Evolutionary conservation across 352 stramenopile species (phyloP), one percentile per base, ranked within the genome.

Genomic region (Pythium brachiatum): DNA sequence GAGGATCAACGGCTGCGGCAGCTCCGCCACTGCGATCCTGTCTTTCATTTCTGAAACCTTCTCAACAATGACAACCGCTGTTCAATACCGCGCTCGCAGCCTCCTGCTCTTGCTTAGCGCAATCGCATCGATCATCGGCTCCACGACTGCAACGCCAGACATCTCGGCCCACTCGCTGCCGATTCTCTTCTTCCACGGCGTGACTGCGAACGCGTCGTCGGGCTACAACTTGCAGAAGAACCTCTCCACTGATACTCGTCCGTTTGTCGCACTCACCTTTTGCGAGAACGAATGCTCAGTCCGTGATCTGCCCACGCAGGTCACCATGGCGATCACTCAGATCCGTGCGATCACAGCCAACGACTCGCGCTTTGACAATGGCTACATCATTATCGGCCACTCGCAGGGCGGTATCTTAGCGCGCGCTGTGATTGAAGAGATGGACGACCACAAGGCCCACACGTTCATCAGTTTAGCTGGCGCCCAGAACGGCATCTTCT

Each of bases 111-210:
- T 44, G 36, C 36, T 50, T 20, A 29, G n/a, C 20, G 2, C 20
- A 6, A 13, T 56, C 50, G 29, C 27, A 13, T 27, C 50, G 43
- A 15, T 6, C 18, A 29, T 18, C 4, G 27, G 3, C 29, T 39
- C 29, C 7, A 11, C 25, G 12, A 11, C 8, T 27, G 39, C 54
- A 7, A 21, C 39, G 3, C 44, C 13, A 3, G 43, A 15, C 12
- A 34, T 20, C 18, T 39, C 56, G 9, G 56, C 56, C 4, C 43
- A 62, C 36, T 29, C 36, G 20, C 62, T 84, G 16, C 78, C 78
- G 1, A 68, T 78, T n/a, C 72, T 82, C 64, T 82, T 83, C 64
- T 80, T 84, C 62, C 76, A 85, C 55, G 76, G 74, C 41, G 44
- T 79, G 50, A 77, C 70, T 21, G 48, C 53, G 36, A 75, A 75